Evolutionary conservation across 306 rosid genomes (phyloP).

Genomic region (Fagus crenata): DNA sequence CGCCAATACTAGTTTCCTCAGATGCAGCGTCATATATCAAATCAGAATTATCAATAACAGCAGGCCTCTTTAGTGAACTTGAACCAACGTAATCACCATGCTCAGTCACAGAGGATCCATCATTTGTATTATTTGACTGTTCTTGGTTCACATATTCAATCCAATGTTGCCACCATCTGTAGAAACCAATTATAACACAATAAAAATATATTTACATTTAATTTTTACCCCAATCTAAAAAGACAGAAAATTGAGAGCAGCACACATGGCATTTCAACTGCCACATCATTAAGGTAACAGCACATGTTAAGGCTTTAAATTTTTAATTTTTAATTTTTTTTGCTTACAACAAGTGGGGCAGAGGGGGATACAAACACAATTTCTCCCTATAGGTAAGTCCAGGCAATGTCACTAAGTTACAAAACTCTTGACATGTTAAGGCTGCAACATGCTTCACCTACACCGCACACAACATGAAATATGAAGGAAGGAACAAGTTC

Average conservation of each 20-base stretch:
- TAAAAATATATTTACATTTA: not conserved
- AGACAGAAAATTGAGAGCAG: not conserved
- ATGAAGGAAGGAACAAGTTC: not conserved
- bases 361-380: too few relatives aligned
- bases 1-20: conserved; percentile 54
- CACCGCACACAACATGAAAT: not conserved
- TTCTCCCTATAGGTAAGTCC: too few relatives aligned
- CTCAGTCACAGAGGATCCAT: conserved; percentile 64
- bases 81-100: conserved; percentile 64
- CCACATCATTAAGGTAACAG: not conserved
- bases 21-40: conserved; percentile 64
- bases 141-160: conserved; percentile 95
- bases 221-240: not conserved
- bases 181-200: conserved; percentile 24
- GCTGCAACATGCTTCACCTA: not conserved
- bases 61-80: conserved; percentile 64
- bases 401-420: too few relatives aligned
- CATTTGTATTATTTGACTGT: conserved; percentile 61
- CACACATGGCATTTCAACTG: not conserved
- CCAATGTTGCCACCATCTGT: conserved; percentile 99
- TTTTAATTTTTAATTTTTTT: too few relatives aligned
- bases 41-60: conserved; percentile 83
- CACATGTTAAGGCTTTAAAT: not conserved
- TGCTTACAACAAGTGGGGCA: too few relatives aligned
- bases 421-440: not conserved